Conservation (phyloP, 2,329 filamentous ascomycete genomes). For the Exophiala spinifera region DNA sequence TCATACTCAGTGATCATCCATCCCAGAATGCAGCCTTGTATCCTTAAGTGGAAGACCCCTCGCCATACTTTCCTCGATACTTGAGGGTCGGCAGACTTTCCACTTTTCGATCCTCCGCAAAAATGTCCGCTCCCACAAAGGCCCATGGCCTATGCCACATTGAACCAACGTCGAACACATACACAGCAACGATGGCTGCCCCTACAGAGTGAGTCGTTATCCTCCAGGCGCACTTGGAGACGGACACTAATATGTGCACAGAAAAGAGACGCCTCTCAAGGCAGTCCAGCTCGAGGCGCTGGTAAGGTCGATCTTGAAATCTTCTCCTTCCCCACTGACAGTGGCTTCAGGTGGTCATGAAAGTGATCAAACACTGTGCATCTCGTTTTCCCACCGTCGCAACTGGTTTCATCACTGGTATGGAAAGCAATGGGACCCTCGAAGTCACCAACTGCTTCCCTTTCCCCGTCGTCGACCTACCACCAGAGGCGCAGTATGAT, state of each 20-base stretch:
- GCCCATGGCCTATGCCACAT: background rate
- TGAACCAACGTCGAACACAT: constrained; percentile 72
- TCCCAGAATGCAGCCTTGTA: background rate
- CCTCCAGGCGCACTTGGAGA: background rate
- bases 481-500: constrained; percentile 69
- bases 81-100: constrained; percentile 9
- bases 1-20: no score
- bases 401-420: constrained; percentile 86
- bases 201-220: constrained; percentile 7
- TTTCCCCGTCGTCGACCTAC: constrained; percentile 78
- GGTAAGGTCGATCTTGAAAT: constrained; percentile 53
- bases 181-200: constrained; percentile 57
- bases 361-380: constrained; percentile 94
- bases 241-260: constrained; percentile 30
- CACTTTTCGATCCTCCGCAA: background rate
- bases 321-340: constrained; percentile 31
- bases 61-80: constrained; percentile 7
- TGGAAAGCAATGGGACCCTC: constrained; percentile 78
- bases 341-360: constrained; percentile 75
- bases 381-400: constrained; percentile 82
- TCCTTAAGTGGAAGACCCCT: background rate
- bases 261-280: constrained; percentile 71
- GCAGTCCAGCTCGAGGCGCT: constrained; percentile 92
- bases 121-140: constrained; percentile 19
- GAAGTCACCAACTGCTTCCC: constrained; percentile 95